These are phyloP conservation scores for Orbilia blumenaviensis DNA, from an alignment of 2,329 filamentous ascomycete genomes.

Conservation along the genomic window DNA sequence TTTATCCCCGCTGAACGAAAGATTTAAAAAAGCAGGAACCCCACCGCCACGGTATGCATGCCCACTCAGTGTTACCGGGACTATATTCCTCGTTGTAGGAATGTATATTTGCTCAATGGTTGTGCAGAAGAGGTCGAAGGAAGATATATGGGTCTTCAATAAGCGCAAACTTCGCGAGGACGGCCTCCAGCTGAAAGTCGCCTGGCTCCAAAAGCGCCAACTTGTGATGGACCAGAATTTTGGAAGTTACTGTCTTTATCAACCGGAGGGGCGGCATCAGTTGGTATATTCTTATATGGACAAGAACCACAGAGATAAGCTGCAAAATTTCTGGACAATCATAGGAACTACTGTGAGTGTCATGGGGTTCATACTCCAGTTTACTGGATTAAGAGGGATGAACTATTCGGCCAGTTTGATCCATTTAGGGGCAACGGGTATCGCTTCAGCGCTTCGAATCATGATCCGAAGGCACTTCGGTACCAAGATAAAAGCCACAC, in stretches of 20 bases:
- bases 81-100: conserved; percentile 56
- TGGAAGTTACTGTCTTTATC: conserved; percentile 48
- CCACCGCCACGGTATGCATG: conserved; percentile 56
- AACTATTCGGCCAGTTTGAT: conserved; percentile 52
- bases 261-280: not conserved
- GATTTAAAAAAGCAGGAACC: not conserved
- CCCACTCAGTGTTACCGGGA: conserved; percentile 58
- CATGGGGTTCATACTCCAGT: conserved; percentile 54
- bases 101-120: conserved; percentile 59
- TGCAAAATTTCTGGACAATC: not conserved
- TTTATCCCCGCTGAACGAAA: conserved; percentile 1
- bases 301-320: not conserved
- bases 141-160: conserved; percentile 47
- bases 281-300: conserved; percentile 12
- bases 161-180: not conserved
- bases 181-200: conserved; percentile 12
- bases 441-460: conserved; percentile 46
- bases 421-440: conserved; percentile 40
- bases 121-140: conserved; percentile 59
- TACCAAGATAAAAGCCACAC: conserved; percentile 1
- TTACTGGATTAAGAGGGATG: conserved; percentile 54
- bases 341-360: conserved; percentile 31
- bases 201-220: conserved; percentile 55
- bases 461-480: conserved; percentile 52
- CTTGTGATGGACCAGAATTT: conserved; percentile 56